Base-by-base conservation (phyloP, 805 yeast species). In the Ogataea siamensis region DNA sequence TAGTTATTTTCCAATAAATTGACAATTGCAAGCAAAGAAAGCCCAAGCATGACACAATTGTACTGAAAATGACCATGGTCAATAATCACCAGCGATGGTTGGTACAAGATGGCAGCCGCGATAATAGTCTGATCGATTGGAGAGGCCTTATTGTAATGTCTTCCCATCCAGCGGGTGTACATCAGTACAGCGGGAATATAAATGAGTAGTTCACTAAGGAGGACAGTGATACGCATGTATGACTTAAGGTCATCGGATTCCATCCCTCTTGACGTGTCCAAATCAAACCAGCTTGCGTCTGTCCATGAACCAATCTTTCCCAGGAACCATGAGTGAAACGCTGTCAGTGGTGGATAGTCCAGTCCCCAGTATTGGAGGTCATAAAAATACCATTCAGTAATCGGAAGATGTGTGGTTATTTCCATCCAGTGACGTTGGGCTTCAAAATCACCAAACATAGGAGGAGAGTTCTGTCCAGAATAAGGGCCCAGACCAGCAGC, bases 401-500 rank as follows among this genome's bases (percentile, higher is more conserved):
- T 61, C 0, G 96, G 93, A 33, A 89, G 59, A 50, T 80, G 78
- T 26, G 71, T 78, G 0, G 98, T 91, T 37, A 91, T 68, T 58
- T 93, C 99, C 76, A 93, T 73, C 99, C 99, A 93, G 60, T 91
- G 99, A 49, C 99, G 74, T 60, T 93, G 99, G 0, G 98, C 98
- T 60, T 93, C 99, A 55, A 93, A 91, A 58, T 93, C 99, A 5
- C 99, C 99, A 66, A 68, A 79, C 76, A 87, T 76, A 4, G 98
- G 98, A 7, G 84, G 78, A 2, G 70, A 65, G 7, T 64, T 63
- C 44, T 61, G 58, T 0, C 99, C 99, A 15, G 95, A 87, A 55
- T 78, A 89, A 4, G 87, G 73, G 1, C 98, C 99, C 24, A 89
- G 67, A 0, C 96, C 96, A 15, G 91, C 81, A 1, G 95, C 95